Percentiles rank a stretch among this genome's conserved stretches.
These are phyloP conservation scores for Leccinum boreale DNA, from an alignment of 768 basidiomycete species.

Conservation along the genomic window DNA sequence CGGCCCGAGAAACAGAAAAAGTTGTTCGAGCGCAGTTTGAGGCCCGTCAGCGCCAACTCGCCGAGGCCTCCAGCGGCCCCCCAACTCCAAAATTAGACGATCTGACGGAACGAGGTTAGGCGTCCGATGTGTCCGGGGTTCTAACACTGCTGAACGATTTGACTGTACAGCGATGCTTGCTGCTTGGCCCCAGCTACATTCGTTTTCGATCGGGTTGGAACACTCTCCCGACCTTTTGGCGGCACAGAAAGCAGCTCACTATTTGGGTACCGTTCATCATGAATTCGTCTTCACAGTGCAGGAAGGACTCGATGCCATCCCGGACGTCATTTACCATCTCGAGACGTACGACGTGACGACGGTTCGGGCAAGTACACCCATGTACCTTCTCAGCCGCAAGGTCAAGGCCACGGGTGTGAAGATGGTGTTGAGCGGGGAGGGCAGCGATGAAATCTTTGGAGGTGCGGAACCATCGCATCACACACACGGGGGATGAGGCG, in stretches of 20 bases:
- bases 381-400: slow-evolving; percentile 97
- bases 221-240: slow-evolving; percentile 94
- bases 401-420: slow-evolving; percentile 99
- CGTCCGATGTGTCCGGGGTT: slow-evolving; percentile 3
- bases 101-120: slow-evolving; percentile 54
- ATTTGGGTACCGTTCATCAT: slow-evolving; percentile 92
- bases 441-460: slow-evolving; percentile 96
- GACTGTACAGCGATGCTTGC: slow-evolving; percentile 59
- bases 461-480: slow-evolving; percentile 44
- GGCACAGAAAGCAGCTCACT: slow-evolving; percentile 89
- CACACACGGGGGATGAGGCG: background rate
- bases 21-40: slow-evolving; percentile 77
- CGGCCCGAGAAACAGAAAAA: slow-evolving; percentile 92
- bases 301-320: slow-evolving; percentile 95
- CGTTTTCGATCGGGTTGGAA: slow-evolving; percentile 94
- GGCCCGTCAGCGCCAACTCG: slow-evolving; percentile 57
- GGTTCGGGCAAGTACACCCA: slow-evolving; percentile 94
- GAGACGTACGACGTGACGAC: slow-evolving; percentile 99
- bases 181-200: slow-evolving; percentile 95
- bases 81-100: slow-evolving; percentile 46
- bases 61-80: slow-evolving; percentile 53
- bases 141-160: background rate
- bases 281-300: slow-evolving; percentile 98
- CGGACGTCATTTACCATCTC: slow-evolving; percentile 96
- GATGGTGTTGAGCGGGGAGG: slow-evolving; percentile 98